Percentiles rank a stretch among this genome's conserved stretches.
Conservation (phyloP, 164 flowering plant genomes). For the Aristolochia californica region DNA sequence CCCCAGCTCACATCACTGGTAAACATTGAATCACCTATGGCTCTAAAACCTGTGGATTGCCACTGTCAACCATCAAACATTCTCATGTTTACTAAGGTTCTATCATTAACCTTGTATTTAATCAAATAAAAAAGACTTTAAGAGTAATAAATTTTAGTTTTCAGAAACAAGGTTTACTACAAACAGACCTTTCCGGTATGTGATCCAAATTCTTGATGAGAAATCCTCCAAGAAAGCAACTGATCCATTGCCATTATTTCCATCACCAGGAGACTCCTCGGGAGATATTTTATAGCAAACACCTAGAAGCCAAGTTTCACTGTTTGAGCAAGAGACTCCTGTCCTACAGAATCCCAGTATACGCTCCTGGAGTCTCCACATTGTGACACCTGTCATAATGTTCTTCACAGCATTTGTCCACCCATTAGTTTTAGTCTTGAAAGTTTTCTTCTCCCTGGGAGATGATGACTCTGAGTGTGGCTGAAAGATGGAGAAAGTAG, state of each 20-base stretch:
- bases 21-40: constrained; percentile 66
- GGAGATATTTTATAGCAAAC: constrained; percentile 45
- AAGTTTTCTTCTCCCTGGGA: constrained; percentile 21
- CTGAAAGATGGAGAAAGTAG: constrained; percentile 50
- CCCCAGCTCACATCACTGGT: constrained; percentile 89
- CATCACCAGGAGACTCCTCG: constrained; percentile 32
- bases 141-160: not conserved
- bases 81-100: constrained; percentile 1
- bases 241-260: constrained; percentile 26
- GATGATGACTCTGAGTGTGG: constrained; percentile 22
- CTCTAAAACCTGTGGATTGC: constrained; percentile 44
- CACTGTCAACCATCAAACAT: not conserved
- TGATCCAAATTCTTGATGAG: constrained; percentile 68
- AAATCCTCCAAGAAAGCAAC: constrained; percentile 64
- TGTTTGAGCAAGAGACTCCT: constrained; percentile 37
- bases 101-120: not conserved
- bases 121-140: not conserved
- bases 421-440: constrained; percentile 27
- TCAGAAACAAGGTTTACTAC: not conserved
- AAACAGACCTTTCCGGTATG: constrained; percentile 79
- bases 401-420: constrained; percentile 59
- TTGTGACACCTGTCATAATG: constrained; percentile 47
- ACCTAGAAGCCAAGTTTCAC: constrained; percentile 92
- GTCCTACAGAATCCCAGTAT: constrained; percentile 48
- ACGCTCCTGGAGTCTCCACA: constrained; percentile 76